Evolutionary conservation across 768 basidiomycete species (phyloP).

Genomic region (Russula ochroleuca): DNA sequence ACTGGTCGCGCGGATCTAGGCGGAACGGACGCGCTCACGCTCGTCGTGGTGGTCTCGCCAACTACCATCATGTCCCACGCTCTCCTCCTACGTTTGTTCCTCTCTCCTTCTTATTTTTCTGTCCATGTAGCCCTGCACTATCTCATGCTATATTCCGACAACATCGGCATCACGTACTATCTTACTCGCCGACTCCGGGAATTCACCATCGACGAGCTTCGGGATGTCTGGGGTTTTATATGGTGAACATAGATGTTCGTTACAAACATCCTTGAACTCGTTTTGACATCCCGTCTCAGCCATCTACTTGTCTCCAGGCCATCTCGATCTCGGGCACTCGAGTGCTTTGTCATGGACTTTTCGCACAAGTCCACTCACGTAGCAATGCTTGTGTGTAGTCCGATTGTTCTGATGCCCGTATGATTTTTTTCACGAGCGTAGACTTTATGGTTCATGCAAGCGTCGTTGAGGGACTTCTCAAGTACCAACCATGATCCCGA

Average conservation of each 20-base stretch:
- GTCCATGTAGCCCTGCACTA: constrained; percentile 92
- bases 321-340: constrained; percentile 86
- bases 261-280: constrained; percentile 34
- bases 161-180: constrained; percentile 90
- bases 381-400: constrained; percentile 80
- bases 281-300: constrained; percentile 43
- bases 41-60: neutral
- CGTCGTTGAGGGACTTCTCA: constrained; percentile 79
- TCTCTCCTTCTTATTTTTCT: constrained; percentile 88
- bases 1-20: neutral
- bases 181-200: constrained; percentile 69
- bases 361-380: constrained; percentile 91
- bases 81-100: constrained; percentile 84
- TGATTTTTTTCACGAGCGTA: constrained; percentile 34
- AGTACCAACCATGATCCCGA: constrained; percentile 52
- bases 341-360: constrained; percentile 87
- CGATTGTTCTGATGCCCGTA: constrained; percentile 25
- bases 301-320: constrained; percentile 93
- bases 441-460: constrained; percentile 99
- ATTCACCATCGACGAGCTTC: constrained; percentile 63
- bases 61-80: constrained; percentile 56
- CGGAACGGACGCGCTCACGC: neutral
- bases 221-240: constrained; percentile 87
- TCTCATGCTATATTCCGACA: constrained; percentile 73
- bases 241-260: constrained; percentile 46